Percentiles rank a stretch among this genome's conserved stretches.
phyloP scores from a whole-genome alignment of 1,139 yeast genomes.

The Waltiozyma sp. region DNA sequence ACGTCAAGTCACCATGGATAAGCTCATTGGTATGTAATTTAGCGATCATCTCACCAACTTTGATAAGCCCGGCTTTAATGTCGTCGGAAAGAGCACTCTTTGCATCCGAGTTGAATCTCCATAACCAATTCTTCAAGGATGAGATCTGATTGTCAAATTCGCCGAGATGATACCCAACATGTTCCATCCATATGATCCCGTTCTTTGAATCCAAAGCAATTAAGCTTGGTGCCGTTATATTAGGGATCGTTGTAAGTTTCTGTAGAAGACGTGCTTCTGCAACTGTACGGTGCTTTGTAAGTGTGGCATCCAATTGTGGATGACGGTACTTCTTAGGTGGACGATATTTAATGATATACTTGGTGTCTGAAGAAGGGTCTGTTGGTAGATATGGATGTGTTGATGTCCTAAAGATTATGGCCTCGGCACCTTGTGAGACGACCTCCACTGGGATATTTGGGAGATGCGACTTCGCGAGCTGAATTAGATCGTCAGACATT shows the following conservation, averaged over 20 bases:
- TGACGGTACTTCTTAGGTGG: conserved; percentile 89
- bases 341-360: conserved; percentile 68
- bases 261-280: conserved; percentile 76
- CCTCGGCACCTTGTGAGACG: conserved; percentile 94
- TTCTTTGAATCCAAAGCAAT: conserved; percentile 62
- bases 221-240: conserved; percentile 57
- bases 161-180: conserved; percentile 41
- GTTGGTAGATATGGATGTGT: conserved; percentile 56
- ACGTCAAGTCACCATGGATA: conserved; percentile 91
- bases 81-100: conserved; percentile 22
- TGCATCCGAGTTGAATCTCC: conserved; percentile 41
- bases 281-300: conserved; percentile 72
- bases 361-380: conserved; percentile 13
- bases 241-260: conserved; percentile 34
- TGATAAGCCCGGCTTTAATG: conserved; percentile 32
- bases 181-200: conserved; percentile 89
- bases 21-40: conserved; percentile 64
- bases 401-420: conserved; percentile 57
- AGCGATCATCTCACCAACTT: conserved; percentile 65
- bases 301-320: conserved; percentile 61
- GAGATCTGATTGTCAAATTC: conserved; percentile 30
- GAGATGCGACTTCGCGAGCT: conserved; percentile 31
- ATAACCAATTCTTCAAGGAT: conserved; percentile 60
- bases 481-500: conserved; percentile 26
- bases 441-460: conserved; percentile 39